Evolutionary conservation across 2,329 filamentous ascomycete genomes (phyloP), one percentile per base, ranked within the genome.

Genomic region (Calonectria ilicicola): DNA sequence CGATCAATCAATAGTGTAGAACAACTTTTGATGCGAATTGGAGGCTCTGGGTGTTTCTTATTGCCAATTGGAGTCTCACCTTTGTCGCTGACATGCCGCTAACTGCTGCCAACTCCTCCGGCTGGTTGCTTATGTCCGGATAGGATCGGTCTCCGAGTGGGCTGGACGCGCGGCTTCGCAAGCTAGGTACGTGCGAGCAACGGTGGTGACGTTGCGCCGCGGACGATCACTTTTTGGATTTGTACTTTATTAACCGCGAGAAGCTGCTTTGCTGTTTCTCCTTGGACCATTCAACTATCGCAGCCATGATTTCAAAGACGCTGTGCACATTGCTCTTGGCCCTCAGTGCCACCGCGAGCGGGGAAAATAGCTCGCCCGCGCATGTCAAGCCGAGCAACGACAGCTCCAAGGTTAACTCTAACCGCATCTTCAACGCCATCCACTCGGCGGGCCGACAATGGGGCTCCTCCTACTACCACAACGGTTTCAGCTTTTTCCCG

Each of bases 361-460:
- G 70, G n/a, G 44, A 63, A 15, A 69, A 35, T 62, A 42, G 68
- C 64, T 62, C 47, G 27, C 40, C 46, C 17, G 40, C 67, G 4
- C 66, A 76, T 26, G 83, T 85, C 44, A 71, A 77, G 1, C 86
- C 87, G 19, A 84, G 80, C 60, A 73, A 81, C 53, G 83, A 84
- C 1, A 81, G 80, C 66, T 85, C 87, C 15, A 81, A 80, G 19
- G 77, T 81, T 44, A 92, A 93, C 81, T 91, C 90, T 9, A 89
- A 90, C 75, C 88, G 90, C 73, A 90, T 95, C 69, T 95, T 95
- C 87, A 95, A 95, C 79, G 88, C 92, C 19, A 85, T 95, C 21
- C 91, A 95, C 75, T 91, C 91, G 12, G 92, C 93, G 1, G 91
- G 93, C 85, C 88, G 93, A 42, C 93, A 95, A 85, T 95, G 92